A percentile compares a stretch with the other conserved stretches of the same genome.
Conservation (phyloP, 2,329 filamentous ascomycete genomes). For the Eutypella sp. region DNA sequence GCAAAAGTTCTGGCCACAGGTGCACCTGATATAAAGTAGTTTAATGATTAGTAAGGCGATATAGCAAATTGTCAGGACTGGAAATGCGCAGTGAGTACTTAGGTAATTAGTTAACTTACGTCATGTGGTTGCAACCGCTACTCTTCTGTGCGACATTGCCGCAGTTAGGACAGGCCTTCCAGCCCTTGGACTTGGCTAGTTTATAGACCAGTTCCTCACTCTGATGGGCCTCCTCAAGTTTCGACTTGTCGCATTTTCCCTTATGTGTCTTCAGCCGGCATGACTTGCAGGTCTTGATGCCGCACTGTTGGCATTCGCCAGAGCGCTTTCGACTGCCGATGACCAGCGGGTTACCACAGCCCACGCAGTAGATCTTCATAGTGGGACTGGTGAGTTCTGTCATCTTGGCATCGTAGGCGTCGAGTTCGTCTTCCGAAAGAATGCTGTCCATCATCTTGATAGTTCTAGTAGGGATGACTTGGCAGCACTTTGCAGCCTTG, state of each 20-base stretch:
- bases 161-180: constrained; percentile 19
- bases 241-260: constrained; percentile 9
- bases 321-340: constrained; percentile 5
- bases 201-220: constrained; percentile 1
- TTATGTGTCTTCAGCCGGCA: constrained; percentile 17
- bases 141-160: constrained; percentile 10
- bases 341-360: constrained; percentile 10
- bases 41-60: too few species aligned
- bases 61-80: too few species aligned
- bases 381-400: constrained; percentile 11
- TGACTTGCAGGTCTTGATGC: constrained; percentile 11
- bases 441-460: neutral
- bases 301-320: constrained; percentile 9
- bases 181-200: constrained; percentile 10
- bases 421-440: constrained; percentile 5
- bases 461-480: constrained; percentile 2
- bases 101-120: too few species aligned
- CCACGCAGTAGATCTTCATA: constrained; percentile 12
- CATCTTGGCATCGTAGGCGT: constrained; percentile 6
- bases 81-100: too few species aligned
- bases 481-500: constrained; percentile 13
- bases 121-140: constrained; percentile 14
- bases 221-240: neutral
- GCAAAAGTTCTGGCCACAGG: too few species aligned
- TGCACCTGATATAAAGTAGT: too few species aligned